A percentile compares a stretch with the other conserved stretches of the same genome.
phyloP scores from a whole-genome alignment of 2,329 filamentous ascomycete genomes.

The Apiospora malaysiana region DNA sequence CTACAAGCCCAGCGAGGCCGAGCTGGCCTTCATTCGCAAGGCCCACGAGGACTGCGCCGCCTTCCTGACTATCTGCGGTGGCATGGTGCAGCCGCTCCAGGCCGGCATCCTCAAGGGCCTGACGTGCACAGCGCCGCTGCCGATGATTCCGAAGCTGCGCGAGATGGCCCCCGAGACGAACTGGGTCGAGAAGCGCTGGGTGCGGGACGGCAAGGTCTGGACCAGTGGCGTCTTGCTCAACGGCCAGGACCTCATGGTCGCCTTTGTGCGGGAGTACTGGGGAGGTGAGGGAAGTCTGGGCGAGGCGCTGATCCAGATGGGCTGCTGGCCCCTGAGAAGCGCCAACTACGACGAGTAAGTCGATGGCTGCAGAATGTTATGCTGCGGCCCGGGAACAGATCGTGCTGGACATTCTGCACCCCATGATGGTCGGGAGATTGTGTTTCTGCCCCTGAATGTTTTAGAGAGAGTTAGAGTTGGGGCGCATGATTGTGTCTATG shows the following conservation, averaged over 20 bases:
- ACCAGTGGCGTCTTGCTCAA: slow-evolving; percentile 43
- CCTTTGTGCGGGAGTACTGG: slow-evolving; percentile 40
- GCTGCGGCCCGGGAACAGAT: not conserved
- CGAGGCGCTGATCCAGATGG: slow-evolving; percentile 28
- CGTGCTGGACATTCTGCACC: not conserved
- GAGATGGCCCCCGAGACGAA: slow-evolving; percentile 36
- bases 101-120: slow-evolving; percentile 46
- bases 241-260: slow-evolving; percentile 42
- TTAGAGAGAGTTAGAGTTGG: not conserved
- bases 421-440: not conserved
- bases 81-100: slow-evolving; percentile 38
- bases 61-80: slow-evolving; percentile 48
- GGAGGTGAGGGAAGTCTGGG: slow-evolving; percentile 33
- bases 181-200: slow-evolving; percentile 48
- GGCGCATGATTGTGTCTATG: not conserved
- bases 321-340: slow-evolving; percentile 38
- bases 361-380: not conserved
- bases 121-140: slow-evolving; percentile 44
- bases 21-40: slow-evolving; percentile 45
- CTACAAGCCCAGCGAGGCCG: slow-evolving; percentile 40
- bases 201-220: slow-evolving; percentile 44
- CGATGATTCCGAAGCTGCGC: slow-evolving; percentile 36
- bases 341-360: slow-evolving; percentile 38
- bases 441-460: not conserved
- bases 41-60: slow-evolving; percentile 41